A percentile compares a stretch with the other conserved stretches of the same genome.
phyloP scores from a whole-genome alignment of 1,284 basidiomycete genomes.

The Ustilago nuda region DNA sequence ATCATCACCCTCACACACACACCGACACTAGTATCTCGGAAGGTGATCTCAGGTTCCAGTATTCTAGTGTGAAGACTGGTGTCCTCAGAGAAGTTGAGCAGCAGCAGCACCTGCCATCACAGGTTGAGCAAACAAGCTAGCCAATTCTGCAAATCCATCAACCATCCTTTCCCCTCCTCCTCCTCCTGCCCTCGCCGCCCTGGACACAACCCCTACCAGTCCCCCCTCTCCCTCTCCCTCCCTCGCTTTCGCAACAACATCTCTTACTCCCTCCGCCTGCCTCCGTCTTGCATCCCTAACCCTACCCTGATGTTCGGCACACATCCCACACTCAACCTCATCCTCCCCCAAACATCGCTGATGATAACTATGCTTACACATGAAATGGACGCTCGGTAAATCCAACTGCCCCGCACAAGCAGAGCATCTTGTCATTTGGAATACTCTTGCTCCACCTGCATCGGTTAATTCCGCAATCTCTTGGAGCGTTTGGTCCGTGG shows the following conservation, averaged over 20 bases:
- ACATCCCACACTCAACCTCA: constrained; percentile 83
- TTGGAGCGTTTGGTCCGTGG: constrained; percentile 82
- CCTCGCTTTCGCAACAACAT: constrained; percentile 5
- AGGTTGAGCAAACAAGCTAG: constrained; percentile 37
- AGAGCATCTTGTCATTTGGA: constrained; percentile 92
- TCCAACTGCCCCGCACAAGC: constrained; percentile 88
- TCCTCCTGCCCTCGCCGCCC: neutral
- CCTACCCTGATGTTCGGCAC: constrained; percentile 85
- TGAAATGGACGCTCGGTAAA: constrained; percentile 92
- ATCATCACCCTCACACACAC: neutral
- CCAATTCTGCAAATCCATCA: constrained; percentile 38
- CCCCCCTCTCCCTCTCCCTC: neutral
- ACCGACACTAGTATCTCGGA: no score
- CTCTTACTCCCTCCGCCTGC: neutral
- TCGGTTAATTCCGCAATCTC: constrained; percentile 85
- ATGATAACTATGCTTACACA: constrained; percentile 98
- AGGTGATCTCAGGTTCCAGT: no score
- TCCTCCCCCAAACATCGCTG: constrained; percentile 72
- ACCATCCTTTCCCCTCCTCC: constrained; percentile 1
- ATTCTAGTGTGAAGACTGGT: no score
- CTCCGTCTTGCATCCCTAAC: constrained; percentile 78
- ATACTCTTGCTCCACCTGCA: constrained; percentile 81
- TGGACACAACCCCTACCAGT: neutral
- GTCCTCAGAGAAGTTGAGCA: constrained; percentile 1
- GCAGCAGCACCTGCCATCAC: constrained; percentile 30